phyloP scores from a whole-genome alignment of 768 basidiomycete species.

The Gymnopilus dilepis region DNA sequence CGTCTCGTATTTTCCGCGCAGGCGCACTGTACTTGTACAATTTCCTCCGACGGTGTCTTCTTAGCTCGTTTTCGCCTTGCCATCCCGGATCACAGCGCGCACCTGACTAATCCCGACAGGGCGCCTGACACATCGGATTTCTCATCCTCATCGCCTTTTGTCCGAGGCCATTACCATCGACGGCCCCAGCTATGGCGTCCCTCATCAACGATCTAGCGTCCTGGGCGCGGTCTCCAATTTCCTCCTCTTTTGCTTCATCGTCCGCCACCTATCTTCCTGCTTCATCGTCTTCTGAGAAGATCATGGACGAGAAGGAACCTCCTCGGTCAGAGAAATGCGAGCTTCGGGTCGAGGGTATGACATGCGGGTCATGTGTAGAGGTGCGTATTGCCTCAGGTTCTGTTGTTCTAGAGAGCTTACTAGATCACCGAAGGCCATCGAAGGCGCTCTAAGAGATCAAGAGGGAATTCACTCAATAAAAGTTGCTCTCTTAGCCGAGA shows the following conservation, averaged over 20 bases:
- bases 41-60: not conserved
- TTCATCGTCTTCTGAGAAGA: slow-evolving; percentile 16
- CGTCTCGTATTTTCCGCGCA: slow-evolving; percentile 24
- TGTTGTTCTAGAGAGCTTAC: not conserved
- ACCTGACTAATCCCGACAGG: slow-evolving; percentile 23
- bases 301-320: slow-evolving; percentile 29
- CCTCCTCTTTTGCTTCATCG: slow-evolving; percentile 15
- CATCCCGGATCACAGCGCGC: slow-evolving; percentile 12
- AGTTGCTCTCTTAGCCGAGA: slow-evolving; percentile 97
- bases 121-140: slow-evolving; percentile 13
- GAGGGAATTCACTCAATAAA: slow-evolving; percentile 91
- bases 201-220: slow-evolving; percentile 11
- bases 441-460: slow-evolving; percentile 80
- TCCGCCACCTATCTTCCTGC: slow-evolving; percentile 2
- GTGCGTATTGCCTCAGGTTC: slow-evolving; percentile 56
- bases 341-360: slow-evolving; percentile 88
- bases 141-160: slow-evolving; percentile 13
- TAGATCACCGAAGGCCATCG: slow-evolving; percentile 64
- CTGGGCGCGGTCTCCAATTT: slow-evolving; percentile 15
- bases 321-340: slow-evolving; percentile 63
- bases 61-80: not conserved
- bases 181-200: slow-evolving; percentile 14
- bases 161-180: slow-evolving; percentile 7
- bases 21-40: slow-evolving; percentile 22
- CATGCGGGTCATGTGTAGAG: slow-evolving; percentile 88